Base-by-base conservation (phyloP, 2,329 filamentous ascomycete species). In the Colletotrichum sp. region DNA sequence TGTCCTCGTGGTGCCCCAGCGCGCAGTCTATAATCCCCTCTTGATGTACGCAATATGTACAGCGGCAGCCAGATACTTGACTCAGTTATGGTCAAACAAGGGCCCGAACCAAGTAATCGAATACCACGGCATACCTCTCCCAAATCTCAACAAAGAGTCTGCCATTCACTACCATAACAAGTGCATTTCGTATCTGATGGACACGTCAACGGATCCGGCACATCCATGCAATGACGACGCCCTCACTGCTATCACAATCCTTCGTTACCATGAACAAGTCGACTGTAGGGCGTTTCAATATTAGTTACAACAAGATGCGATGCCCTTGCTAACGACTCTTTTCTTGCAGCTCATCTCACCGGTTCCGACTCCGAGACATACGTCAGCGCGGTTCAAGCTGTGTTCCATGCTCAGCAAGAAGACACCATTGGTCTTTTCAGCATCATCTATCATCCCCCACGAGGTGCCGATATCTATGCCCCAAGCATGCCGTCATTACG, bases 11-110 rank as follows among this genome's bases (percentile, higher is more conserved):
- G 69, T 72, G 5, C 69, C 69, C 9, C 62, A 72, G 26, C 49
- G 62, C 16, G 69, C 69, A 12, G 59, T 72, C 10, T 65, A 72
- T 1, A 72, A 32, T 8, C 62, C 49, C 6, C 49, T 72, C 2
- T 18, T 72, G 18, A 30, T 67, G 44, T 67, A 72, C 62, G 69
- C 69, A 8, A 72, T 72, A 44, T 72, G 69, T n/a, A 72, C 69
- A 10, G 69, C 62, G 28, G 49, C 62, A 12, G 44, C 69, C 13
- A 72, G 69, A 44, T 72, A 55, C 24, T 52, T 72, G 8, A 67
- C 62, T 13, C 62, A 67, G 18, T 24, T 66, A 10, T 72, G 49
- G 69, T 72, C 62, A 9, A 72, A 72, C 12, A 67, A 32, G 32
- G 21, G 34, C 9, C 49, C 30, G 0, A 21, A 21, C 18, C 49